A percentile compares a stretch with the other conserved stretches of the same genome.
Conservation (phyloP, 2,329 filamentous ascomycete genomes). For the Xenosphaeropsis pyriputrescens region DNA sequence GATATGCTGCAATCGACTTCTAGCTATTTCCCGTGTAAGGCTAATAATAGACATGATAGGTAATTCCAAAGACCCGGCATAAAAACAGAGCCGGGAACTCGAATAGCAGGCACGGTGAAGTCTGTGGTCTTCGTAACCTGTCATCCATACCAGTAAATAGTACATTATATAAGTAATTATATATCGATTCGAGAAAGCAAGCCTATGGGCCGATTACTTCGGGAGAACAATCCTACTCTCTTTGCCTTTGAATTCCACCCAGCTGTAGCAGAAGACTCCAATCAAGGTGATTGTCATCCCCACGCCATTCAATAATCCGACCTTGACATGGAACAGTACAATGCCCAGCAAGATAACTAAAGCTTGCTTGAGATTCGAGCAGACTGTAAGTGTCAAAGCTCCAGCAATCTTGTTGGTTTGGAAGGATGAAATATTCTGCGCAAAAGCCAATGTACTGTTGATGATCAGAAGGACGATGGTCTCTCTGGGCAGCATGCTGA, state of each 20-base stretch:
- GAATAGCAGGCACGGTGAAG: too few relatives aligned
- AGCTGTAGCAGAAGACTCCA: slow-evolving; percentile 42
- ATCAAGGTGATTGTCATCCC: slow-evolving; percentile 38
- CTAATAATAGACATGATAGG: too few relatives aligned
- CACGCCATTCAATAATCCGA: slow-evolving; percentile 36
- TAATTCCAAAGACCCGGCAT: too few relatives aligned
- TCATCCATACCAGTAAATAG: too few relatives aligned
- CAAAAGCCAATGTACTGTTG: slow-evolving; percentile 38
- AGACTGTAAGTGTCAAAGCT: slow-evolving; percentile 43
- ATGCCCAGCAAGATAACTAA: slow-evolving; percentile 39
- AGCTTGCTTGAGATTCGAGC: slow-evolving; percentile 43
- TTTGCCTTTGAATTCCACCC: slow-evolving; percentile 37
- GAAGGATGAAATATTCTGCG: slow-evolving; percentile 41
- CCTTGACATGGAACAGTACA: slow-evolving; percentile 32
- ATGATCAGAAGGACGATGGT: slow-evolving; percentile 10
- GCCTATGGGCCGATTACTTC: too few relatives aligned
- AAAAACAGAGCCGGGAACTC: too few relatives aligned
- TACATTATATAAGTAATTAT: too few relatives aligned
- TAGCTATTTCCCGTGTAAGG: too few relatives aligned
- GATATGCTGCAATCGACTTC: too few relatives aligned
- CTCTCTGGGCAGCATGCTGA: too few relatives aligned
- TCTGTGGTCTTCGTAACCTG: too few relatives aligned
- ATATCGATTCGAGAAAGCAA: too few relatives aligned
- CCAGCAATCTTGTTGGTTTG: slow-evolving; percentile 41
- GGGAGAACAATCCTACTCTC: slow-evolving; percentile 3